phyloP scores from a whole-genome alignment of 306 rosid species.

The Prunus campanulata region DNA sequence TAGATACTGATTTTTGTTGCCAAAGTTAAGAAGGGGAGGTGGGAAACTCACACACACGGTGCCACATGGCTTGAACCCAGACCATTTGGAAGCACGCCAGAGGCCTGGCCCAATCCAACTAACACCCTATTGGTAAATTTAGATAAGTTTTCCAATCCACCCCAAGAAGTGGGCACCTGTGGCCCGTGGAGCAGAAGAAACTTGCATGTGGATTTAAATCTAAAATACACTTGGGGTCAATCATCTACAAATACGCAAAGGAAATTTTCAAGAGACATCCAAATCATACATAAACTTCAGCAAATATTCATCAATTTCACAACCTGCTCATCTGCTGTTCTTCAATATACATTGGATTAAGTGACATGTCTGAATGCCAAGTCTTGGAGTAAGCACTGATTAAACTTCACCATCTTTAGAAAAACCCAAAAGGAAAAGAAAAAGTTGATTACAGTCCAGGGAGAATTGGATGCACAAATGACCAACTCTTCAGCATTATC shows the following conservation, averaged over 20 bases:
- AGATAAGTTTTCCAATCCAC: too few relatives aligned
- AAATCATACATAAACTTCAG: slow-evolving; percentile 10
- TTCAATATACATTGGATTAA: slow-evolving; percentile 28
- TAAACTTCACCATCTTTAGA: slow-evolving; percentile 19
- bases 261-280: neutral
- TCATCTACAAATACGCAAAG: neutral
- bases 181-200: too few relatives aligned
- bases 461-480: neutral
- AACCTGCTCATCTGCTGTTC: slow-evolving; percentile 5
- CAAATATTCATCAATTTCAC: slow-evolving; percentile 23
- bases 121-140: too few relatives aligned
- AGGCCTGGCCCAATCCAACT: too few relatives aligned
- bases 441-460: slow-evolving; percentile 1
- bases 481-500: slow-evolving; percentile 16
- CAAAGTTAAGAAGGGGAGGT: too few relatives aligned
- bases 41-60: too few relatives aligned
- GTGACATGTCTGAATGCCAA: slow-evolving; percentile 23
- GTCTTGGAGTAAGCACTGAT: slow-evolving; percentile 23
- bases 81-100: too few relatives aligned
- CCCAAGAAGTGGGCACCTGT: too few relatives aligned
- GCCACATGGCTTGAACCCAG: too few relatives aligned
- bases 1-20: too few relatives aligned
- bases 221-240: neutral
- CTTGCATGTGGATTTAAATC: too few relatives aligned
- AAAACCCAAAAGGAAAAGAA: neutral